phyloP scores from a whole-genome alignment of 1,139 yeast genomes.

The Candida pseudocylindracea region DNA sequence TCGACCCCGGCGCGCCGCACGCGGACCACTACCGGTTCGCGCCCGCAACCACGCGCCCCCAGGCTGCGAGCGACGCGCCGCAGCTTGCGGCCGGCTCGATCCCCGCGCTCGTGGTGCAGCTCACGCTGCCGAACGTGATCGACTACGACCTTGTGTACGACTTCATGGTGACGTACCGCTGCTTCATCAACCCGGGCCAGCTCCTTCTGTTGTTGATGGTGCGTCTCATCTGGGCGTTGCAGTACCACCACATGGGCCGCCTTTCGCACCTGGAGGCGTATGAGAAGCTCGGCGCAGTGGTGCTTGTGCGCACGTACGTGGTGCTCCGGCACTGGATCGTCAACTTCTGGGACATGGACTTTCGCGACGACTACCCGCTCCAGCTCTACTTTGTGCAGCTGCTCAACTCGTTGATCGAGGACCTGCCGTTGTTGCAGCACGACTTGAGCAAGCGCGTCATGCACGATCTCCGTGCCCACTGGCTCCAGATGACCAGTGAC shows the following conservation, averaged over 20 bases:
- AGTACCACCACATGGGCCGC: constrained; percentile 12
- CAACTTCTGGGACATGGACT: constrained; percentile 56
- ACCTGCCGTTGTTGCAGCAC: constrained; percentile 10
- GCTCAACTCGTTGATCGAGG: constrained; percentile 20
- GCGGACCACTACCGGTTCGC: not conserved
- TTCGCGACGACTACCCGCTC: constrained; percentile 20
- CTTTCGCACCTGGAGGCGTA: constrained; percentile 8
- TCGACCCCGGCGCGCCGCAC: not conserved
- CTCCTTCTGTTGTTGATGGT: constrained; percentile 39
- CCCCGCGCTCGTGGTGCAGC: constrained; percentile 40
- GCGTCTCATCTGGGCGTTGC: constrained; percentile 57
- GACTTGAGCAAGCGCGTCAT: constrained; percentile 17
- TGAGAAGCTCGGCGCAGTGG: constrained; percentile 33
- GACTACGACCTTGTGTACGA: constrained; percentile 67
- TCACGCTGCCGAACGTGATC: constrained; percentile 60
- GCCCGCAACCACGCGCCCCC: not conserved
- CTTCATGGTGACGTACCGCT: constrained; percentile 66
- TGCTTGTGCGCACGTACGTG: constrained; percentile 70
- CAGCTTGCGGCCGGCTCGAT: constrained; percentile 9
- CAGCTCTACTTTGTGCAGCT: constrained; percentile 24
- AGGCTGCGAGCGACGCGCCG: not conserved
- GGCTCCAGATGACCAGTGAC: constrained; percentile 7
- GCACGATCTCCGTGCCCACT: constrained; percentile 21
- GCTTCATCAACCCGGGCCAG: constrained; percentile 34
- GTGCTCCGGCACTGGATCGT: constrained; percentile 76